Evolutionary conservation across 345 rosid species (phyloP).

Genomic region (Gossypium australe): DNA sequence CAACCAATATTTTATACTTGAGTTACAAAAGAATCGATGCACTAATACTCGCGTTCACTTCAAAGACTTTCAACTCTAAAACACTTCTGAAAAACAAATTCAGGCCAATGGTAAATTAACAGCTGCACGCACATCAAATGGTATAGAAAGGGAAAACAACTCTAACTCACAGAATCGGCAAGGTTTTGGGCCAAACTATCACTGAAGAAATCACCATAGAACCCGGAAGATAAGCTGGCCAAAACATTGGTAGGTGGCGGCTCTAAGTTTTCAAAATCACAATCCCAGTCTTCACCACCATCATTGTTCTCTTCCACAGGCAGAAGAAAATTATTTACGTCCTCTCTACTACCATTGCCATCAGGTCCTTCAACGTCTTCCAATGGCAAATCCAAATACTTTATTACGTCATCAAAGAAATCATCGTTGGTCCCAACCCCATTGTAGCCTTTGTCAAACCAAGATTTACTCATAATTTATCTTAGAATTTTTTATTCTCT

Average conservation of each 20-base stretch:
- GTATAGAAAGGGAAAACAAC: neutral
- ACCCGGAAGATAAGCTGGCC: slow-evolving; percentile 36
- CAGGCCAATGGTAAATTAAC: neutral
- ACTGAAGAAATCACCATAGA: slow-evolving; percentile 24
- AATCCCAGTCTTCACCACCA: slow-evolving; percentile 52
- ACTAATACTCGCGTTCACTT: neutral
- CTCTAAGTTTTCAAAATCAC: slow-evolving; percentile 50
- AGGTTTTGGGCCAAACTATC: slow-evolving; percentile 16
- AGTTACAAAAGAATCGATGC: no score
- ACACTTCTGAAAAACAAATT: no score
- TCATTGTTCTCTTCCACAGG: neutral
- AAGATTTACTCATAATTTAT: slow-evolving; percentile 35
- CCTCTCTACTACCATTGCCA: neutral
- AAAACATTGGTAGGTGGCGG: slow-evolving; percentile 61
- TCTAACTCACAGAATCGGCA: slow-evolving; percentile 41
- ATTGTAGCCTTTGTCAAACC: slow-evolving; percentile 51
- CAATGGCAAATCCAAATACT: slow-evolving; percentile 45
- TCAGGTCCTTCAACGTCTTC: slow-evolving; percentile 51
- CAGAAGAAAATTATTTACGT: neutral
- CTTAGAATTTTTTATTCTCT: neutral
- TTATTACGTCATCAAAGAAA: slow-evolving; percentile 52
- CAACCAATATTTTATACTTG: neutral
- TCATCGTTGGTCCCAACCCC: slow-evolving; percentile 43
- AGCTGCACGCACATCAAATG: neutral
- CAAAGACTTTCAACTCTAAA: no score